A percentile compares a stretch with the other conserved stretches of the same genome.
Evolutionary conservation across 176 grass and related monocot species (phyloP).

Genomic region (Oryza officinalis): DNA sequence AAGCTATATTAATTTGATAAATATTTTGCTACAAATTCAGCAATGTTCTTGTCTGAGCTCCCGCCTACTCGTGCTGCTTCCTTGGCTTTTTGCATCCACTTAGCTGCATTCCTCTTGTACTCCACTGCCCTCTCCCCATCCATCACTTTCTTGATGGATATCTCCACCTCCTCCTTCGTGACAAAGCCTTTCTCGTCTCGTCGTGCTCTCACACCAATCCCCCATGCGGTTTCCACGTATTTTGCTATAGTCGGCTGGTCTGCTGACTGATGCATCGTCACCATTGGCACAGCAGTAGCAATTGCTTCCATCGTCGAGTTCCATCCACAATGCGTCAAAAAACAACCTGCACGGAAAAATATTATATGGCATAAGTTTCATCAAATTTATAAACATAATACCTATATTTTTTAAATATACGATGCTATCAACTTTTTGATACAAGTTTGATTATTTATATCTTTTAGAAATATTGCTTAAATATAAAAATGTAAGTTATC

Average conservation of each 20-base stretch:
- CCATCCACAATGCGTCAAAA: constrained; percentile 61
- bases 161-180: constrained; percentile 15
- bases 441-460: too few species aligned
- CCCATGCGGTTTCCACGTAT: constrained; percentile 54
- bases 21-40: constrained; percentile 16
- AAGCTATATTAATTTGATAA: not conserved
- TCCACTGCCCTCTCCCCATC: constrained; percentile 3
- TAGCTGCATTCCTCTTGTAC: not conserved
- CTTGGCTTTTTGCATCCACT: constrained; percentile 28
- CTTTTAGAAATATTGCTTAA: too few species aligned
- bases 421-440: too few species aligned
- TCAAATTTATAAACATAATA: too few species aligned
- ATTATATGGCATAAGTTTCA: too few species aligned
- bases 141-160: constrained; percentile 34
- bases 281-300: constrained; percentile 24
- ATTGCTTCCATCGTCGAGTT: constrained; percentile 48
- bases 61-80: constrained; percentile 10
- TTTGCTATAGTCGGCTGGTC: constrained; percentile 47
- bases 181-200: not conserved
- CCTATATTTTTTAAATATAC: too few species aligned
- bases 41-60: constrained; percentile 25
- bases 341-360: constrained; percentile 29
- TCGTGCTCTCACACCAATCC: constrained; percentile 1
- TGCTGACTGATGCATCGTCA: constrained; percentile 36
- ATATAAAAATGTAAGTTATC: too few species aligned